These are phyloP conservation scores for Biscogniauxia mediterranea DNA, from an alignment of 2,329 filamentous ascomycete species.

Conservation along the genomic window DNA sequence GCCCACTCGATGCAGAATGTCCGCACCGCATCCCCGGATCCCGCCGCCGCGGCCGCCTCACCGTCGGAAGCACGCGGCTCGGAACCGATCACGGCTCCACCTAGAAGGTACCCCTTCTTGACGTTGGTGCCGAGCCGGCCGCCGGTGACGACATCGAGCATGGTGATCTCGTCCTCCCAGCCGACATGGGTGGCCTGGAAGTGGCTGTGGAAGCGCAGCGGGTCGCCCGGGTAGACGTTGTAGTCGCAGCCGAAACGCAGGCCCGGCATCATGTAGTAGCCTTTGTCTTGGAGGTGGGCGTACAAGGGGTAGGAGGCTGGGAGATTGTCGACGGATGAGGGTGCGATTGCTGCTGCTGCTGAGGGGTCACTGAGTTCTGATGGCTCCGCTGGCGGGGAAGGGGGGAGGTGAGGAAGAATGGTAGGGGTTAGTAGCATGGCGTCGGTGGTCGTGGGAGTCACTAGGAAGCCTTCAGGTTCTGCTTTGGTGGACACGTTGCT, in stretches of 20 bases:
- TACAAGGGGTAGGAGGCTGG: slow-evolving; percentile 71
- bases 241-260: slow-evolving; percentile 93
- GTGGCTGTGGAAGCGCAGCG: slow-evolving; percentile 91
- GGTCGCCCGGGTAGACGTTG: slow-evolving; percentile 92
- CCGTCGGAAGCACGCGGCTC: not conserved
- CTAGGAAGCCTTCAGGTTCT: slow-evolving; percentile 18
- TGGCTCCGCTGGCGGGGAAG: slow-evolving; percentile 1
- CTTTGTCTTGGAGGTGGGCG: slow-evolving; percentile 71
- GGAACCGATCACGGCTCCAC: slow-evolving; percentile 48
- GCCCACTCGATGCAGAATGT: slow-evolving; percentile 28
- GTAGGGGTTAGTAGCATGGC: slow-evolving; percentile 26
- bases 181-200: slow-evolving; percentile 80
- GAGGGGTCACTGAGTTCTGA: not conserved
- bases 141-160: slow-evolving; percentile 82
- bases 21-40: slow-evolving; percentile 7
- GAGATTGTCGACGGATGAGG: slow-evolving; percentile 19
- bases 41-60: not conserved
- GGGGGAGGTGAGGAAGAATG: not conserved
- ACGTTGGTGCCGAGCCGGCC: slow-evolving; percentile 89
- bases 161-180: slow-evolving; percentile 84
- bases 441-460: slow-evolving; percentile 41
- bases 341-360: not conserved
- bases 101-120: slow-evolving; percentile 91
- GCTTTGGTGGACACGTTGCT: not conserved
- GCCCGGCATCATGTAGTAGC: slow-evolving; percentile 88